Evolutionary conservation across 2,329 filamentous ascomycete species (phyloP).

Genomic region (Colletotrichum costaricense): DNA sequence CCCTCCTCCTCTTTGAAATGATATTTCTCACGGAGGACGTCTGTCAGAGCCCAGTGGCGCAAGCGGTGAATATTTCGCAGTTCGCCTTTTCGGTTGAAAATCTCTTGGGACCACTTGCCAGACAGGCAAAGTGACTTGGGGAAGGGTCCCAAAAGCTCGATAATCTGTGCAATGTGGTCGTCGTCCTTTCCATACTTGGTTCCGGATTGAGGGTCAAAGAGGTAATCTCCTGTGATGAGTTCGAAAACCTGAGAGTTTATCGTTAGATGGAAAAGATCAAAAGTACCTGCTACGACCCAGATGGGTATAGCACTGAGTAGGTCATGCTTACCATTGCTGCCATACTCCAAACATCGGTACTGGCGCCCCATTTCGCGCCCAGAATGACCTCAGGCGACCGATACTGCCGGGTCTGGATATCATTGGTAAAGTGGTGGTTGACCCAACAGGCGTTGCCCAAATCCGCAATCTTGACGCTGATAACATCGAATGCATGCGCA

Average conservation of each 20-base stretch:
- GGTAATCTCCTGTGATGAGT: slow-evolving; percentile 96
- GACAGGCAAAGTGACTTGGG: slow-evolving; percentile 91
- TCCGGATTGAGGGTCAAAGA: slow-evolving; percentile 97
- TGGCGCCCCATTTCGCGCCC: slow-evolving; percentile 98
- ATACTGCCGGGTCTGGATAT: slow-evolving; percentile 98
- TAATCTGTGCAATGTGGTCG: slow-evolving; percentile 98
- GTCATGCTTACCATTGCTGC: slow-evolving; percentile 86
- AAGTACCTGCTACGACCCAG: neutral
- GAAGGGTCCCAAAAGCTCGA: slow-evolving; percentile 93
- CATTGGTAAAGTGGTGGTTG: slow-evolving; percentile 98
- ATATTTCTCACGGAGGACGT: slow-evolving; percentile 96
- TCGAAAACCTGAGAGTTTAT: slow-evolving; percentile 83
- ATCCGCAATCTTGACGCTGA: slow-evolving; percentile 99
- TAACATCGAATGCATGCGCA: slow-evolving; percentile 73
- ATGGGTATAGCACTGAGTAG: neutral
- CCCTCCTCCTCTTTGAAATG: slow-evolving; percentile 89
- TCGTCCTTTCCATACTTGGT: slow-evolving; percentile 99
- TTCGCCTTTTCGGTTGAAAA: slow-evolving; percentile 98
- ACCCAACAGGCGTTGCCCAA: slow-evolving; percentile 99
- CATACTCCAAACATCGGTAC: slow-evolving; percentile 99
- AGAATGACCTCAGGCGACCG: slow-evolving; percentile 97
- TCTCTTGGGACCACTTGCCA: slow-evolving; percentile 98
- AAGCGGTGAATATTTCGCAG: slow-evolving; percentile 96
- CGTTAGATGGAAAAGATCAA: neutral
- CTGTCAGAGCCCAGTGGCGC: slow-evolving; percentile 93